phyloP scores from a whole-genome alignment of 2,329 filamentous ascomycete genomes.

The Coniella vitis region DNA sequence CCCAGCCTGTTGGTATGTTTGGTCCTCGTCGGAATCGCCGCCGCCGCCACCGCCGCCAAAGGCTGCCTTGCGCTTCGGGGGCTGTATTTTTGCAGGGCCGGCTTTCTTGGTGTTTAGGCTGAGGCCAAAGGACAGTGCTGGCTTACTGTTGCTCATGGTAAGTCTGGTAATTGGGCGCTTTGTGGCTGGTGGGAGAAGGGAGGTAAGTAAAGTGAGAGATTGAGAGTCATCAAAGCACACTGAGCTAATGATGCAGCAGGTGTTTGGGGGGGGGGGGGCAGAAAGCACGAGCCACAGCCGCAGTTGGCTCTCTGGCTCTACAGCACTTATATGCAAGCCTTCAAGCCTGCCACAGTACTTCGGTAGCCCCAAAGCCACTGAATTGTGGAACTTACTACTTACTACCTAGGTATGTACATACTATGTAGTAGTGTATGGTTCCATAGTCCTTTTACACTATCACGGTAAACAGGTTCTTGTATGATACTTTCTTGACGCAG shows the following conservation, averaged over 20 bases:
- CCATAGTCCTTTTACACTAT: no score
- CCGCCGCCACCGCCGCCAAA: slow-evolving; percentile 54
- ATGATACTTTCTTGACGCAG: no score
- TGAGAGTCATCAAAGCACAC: background rate
- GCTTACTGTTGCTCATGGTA: slow-evolving; percentile 39
- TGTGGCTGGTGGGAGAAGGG: background rate
- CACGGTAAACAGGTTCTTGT: no score
- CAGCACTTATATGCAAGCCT: no score
- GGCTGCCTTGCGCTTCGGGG: slow-evolving; percentile 45
- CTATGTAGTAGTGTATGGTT: no score
- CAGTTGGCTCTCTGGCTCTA: no score
- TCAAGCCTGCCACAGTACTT: no score
- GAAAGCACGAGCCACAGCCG: slow-evolving; percentile 10
- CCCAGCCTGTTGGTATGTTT: slow-evolving; percentile 31
- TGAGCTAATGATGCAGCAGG: background rate
- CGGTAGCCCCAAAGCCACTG: no score
- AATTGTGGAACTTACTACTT: no score
- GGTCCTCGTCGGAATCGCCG: slow-evolving; percentile 51
- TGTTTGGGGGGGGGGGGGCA: background rate
- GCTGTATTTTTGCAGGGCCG: slow-evolving; percentile 39
- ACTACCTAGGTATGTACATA: no score
- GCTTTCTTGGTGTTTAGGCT: slow-evolving; percentile 57
- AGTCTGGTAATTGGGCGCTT: background rate
- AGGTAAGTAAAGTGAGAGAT: background rate
- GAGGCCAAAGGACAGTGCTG: slow-evolving; percentile 47